Conservation (phyloP, 2,329 filamentous ascomycete genomes). For the Talaromyces atroroseus region DNA sequence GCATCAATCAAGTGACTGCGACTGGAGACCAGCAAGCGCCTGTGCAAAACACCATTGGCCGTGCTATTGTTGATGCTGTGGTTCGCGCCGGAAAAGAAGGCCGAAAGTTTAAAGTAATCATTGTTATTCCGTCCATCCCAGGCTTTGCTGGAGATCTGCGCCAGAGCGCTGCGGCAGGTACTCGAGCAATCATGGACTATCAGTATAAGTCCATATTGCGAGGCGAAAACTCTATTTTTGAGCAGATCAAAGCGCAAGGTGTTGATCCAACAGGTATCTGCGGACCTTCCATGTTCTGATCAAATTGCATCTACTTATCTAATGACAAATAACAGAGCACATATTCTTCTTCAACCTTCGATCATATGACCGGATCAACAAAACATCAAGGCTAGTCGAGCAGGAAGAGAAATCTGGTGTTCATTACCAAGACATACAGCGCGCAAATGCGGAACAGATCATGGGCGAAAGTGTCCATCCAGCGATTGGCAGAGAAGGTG, state of each 20-base stretch:
- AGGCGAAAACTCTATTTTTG: constrained; percentile 86
- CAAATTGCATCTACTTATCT: not conserved
- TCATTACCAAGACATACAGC: constrained; percentile 61
- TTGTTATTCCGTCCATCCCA: constrained; percentile 62
- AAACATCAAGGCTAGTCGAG: constrained; percentile 65
- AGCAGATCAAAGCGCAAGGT: constrained; percentile 65
- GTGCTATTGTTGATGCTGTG: constrained; percentile 84
- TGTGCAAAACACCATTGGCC: constrained; percentile 81
- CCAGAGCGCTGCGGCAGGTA: constrained; percentile 76
- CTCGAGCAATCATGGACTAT: constrained; percentile 95
- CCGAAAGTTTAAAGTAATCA: constrained; percentile 84
- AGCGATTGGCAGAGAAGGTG: constrained; percentile 40
- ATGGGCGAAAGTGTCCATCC: constrained; percentile 68
- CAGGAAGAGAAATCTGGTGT: constrained; percentile 74
- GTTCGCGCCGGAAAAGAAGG: constrained; percentile 66
- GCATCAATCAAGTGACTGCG: constrained; percentile 57
- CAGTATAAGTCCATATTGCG: constrained; percentile 95
- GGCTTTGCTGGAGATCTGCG: constrained; percentile 90
- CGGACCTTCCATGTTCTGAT: not conserved
- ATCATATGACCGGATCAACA: constrained; percentile 77
- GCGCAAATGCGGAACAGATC: constrained; percentile 81
- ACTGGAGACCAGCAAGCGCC: constrained; percentile 83
- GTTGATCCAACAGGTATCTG: constrained; percentile 60
- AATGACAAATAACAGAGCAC: constrained; percentile 48
- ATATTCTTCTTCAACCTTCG: constrained; percentile 93